Percentiles rank a stretch among this genome's conserved stretches.
These are phyloP conservation scores for Asterophora parasitica DNA, from an alignment of 768 basidiomycete species.

Conservation along the genomic window DNA sequence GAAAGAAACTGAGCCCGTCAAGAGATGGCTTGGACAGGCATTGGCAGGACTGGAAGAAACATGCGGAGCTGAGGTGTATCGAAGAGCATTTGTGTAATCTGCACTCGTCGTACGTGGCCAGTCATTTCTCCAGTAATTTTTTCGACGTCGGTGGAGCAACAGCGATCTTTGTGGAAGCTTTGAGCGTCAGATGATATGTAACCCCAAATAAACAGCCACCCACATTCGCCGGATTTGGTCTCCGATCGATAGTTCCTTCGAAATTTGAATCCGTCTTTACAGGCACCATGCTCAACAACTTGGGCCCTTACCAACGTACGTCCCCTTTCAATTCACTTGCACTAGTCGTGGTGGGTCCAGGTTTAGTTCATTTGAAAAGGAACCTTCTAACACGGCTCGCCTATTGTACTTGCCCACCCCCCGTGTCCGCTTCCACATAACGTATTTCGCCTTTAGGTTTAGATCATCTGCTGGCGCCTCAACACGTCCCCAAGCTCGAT, in stretches of 20 bases:
- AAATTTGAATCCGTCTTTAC: background rate
- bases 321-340: too few relatives aligned
- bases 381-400: background rate
- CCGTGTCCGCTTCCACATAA: background rate
- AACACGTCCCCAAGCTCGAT: constrained; percentile 5
- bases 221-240: background rate
- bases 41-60: constrained; percentile 47
- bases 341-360: background rate
- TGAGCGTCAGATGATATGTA: background rate
- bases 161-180: background rate
- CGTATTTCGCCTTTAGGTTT: constrained; percentile 8
- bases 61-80: constrained; percentile 62
- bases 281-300: background rate
- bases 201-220: too few relatives aligned
- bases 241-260: background rate
- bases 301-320: too few relatives aligned
- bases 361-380: background rate
- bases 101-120: background rate
- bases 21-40: constrained; percentile 58
- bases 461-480: constrained; percentile 2
- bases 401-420: background rate
- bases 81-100: constrained; percentile 49
- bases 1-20: constrained; percentile 70
- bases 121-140: too few relatives aligned
- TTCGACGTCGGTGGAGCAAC: too few relatives aligned